These are phyloP conservation scores for Phytophthora ramorum DNA, from an alignment of 352 stramenopile genomes.

Conservation along the genomic window DNA sequence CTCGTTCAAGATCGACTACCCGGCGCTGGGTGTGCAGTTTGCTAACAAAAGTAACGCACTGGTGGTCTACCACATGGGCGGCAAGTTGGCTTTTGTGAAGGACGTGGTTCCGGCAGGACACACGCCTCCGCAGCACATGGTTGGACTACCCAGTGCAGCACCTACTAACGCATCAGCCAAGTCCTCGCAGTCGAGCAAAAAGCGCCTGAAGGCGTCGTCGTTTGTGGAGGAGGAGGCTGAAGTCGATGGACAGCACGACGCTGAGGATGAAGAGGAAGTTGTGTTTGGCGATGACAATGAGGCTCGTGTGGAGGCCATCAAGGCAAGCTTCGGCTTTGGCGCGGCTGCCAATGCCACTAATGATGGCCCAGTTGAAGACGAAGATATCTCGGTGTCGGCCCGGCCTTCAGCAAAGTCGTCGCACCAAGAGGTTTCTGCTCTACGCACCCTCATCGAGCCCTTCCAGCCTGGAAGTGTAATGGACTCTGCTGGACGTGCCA, in stretches of 20 bases:
- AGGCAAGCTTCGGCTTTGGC: conserved; percentile 85
- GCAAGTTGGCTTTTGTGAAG: conserved; percentile 71
- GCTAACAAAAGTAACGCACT: conserved; percentile 58
- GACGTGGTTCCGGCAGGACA: conserved; percentile 63
- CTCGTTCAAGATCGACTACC: conserved; percentile 68
- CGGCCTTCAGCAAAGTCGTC: conserved; percentile 10
- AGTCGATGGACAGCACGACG: conserved; percentile 41
- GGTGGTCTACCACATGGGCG: conserved; percentile 64
- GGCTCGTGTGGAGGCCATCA: conserved; percentile 80
- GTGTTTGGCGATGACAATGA: conserved; percentile 70
- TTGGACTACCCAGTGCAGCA: conserved; percentile 12
- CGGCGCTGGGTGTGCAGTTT: conserved; percentile 66
- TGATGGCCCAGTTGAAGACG: conserved; percentile 34
- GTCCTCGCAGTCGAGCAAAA: conserved; percentile 33
- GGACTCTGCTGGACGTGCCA: conserved; percentile 39
- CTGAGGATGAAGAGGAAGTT: conserved; percentile 46
- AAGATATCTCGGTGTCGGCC: conserved; percentile 14
- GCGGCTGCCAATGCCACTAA: conserved; percentile 31
- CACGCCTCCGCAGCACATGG: conserved; percentile 59
- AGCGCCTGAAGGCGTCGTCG: conserved; percentile 34
- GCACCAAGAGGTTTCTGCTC: conserved; percentile 12
- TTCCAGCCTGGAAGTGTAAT: conserved; percentile 72
- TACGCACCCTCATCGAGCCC: conserved; percentile 54
- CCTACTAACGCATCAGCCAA: conserved; percentile 1
- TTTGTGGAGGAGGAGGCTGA: conserved; percentile 64